Conservation (phyloP, 352 stramenopile species). For the Phytophthora fragariaefolia region DNA sequence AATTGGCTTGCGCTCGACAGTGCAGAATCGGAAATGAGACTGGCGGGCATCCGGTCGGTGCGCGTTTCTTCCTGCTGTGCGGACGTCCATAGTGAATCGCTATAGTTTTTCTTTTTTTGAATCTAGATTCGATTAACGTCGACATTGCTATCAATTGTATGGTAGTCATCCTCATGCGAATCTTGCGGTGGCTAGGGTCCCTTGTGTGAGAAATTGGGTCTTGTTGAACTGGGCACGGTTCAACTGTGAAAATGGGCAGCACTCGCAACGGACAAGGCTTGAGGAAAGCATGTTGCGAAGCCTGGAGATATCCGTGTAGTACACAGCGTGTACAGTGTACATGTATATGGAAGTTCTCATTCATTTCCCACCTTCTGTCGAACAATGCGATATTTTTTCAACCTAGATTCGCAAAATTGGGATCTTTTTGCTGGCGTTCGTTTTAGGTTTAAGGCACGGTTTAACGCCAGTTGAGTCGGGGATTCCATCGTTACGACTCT, state of each 20-base stretch:
- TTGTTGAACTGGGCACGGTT: background rate
- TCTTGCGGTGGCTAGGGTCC: background rate
- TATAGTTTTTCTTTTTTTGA: slow-evolving; percentile 71
- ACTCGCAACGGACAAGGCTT: no score
- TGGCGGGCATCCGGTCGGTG: background rate
- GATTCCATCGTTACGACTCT: background rate
- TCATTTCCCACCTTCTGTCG: no score
- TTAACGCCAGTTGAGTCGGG: background rate
- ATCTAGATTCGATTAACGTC: slow-evolving; percentile 41
- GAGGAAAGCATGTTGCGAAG: no score
- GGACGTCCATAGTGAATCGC: slow-evolving; percentile 47
- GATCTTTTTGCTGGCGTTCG: background rate
- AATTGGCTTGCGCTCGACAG: slow-evolving; percentile 12
- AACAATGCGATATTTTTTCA: no score
- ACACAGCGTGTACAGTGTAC: no score
- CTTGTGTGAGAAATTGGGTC: background rate
- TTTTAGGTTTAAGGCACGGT: background rate
- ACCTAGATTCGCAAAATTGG: background rate
- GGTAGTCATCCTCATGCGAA: background rate
- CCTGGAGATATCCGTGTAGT: no score
- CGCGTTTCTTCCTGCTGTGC: slow-evolving; percentile 18
- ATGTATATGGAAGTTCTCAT: no score
- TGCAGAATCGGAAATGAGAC: slow-evolving; percentile 48
- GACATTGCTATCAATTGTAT: background rate
- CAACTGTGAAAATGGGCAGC: background rate